Conservation (phyloP, 768 basidiomycete species). For the Ramaria sp. region DNA sequence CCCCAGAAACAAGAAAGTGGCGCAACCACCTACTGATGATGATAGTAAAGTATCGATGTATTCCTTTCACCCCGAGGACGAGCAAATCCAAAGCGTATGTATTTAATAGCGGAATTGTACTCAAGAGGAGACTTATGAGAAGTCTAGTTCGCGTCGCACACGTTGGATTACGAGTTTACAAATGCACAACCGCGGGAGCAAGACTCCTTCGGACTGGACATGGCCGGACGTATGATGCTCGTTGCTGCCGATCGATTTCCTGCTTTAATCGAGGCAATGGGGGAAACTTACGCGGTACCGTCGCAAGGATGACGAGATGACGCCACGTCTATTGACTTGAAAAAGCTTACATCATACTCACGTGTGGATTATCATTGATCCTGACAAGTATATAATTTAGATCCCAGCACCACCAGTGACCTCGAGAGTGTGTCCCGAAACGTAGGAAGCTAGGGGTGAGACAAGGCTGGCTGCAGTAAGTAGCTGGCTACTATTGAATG, state of each 20-base stretch:
- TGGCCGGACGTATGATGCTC: constrained; percentile 46
- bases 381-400: constrained; percentile 19
- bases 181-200: constrained; percentile 41
- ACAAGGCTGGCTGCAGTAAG: constrained; percentile 39
- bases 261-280: constrained; percentile 24
- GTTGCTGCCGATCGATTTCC: constrained; percentile 34
- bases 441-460: constrained; percentile 69
- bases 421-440: constrained; percentile 75
- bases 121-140: not conserved
- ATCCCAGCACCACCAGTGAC: constrained; percentile 77
- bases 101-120: constrained; percentile 1
- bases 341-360: too few species aligned
- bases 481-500: not conserved
- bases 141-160: constrained; percentile 36
- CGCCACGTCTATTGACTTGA: not conserved
- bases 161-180: constrained; percentile 44
- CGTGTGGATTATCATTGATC: not conserved
- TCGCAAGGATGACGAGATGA: not conserved
- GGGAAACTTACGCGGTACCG: not conserved
- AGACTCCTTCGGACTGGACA: constrained; percentile 65
- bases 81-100: constrained; percentile 52
- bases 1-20: constrained; percentile 21
- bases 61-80: constrained; percentile 83
- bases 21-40: not conserved
- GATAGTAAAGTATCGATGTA: constrained; percentile 30